phyloP scores from a whole-genome alignment of 2,329 filamentous ascomycete species.

The Teratosphaeria pseudoeucalypti region DNA sequence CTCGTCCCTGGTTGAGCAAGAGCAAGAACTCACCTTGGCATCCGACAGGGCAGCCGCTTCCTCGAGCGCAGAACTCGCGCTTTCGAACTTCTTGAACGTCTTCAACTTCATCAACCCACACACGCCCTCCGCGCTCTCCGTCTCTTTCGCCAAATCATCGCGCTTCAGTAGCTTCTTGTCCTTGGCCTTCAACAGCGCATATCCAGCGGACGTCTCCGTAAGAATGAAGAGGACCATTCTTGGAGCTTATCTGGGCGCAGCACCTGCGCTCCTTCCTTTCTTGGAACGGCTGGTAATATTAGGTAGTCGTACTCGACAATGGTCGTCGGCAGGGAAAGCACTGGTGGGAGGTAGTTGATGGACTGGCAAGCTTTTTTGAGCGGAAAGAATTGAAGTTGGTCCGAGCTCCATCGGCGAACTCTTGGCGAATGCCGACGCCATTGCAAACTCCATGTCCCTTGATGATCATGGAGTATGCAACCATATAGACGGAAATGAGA shows the following conservation, averaged over 20 bases:
- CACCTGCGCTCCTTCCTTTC: background rate
- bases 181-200: slow-evolving; percentile 95
- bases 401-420: background rate
- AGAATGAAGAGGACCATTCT: slow-evolving; percentile 62
- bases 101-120: slow-evolving; percentile 91
- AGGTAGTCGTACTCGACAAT: background rate
- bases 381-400: background rate
- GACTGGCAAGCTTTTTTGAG: background rate
- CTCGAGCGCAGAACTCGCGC: slow-evolving; percentile 77
- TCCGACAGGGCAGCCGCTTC: slow-evolving; percentile 83
- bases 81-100: slow-evolving; percentile 95
- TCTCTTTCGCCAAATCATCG: slow-evolving; percentile 64
- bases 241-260: slow-evolving; percentile 2
- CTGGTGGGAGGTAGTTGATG: background rate
- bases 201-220: slow-evolving; percentile 88
- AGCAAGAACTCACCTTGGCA: slow-evolving; percentile 53
- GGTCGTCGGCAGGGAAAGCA: background rate
- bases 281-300: background rate
- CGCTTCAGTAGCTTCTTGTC: slow-evolving; percentile 97
- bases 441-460: background rate
- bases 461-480: background rate
- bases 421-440: background rate
- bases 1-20: background rate
- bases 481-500: background rate
- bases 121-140: slow-evolving; percentile 71